phyloP scores from a whole-genome alignment of 495 filamentous ascomycete species.

The Aspergillus campestris region DNA sequence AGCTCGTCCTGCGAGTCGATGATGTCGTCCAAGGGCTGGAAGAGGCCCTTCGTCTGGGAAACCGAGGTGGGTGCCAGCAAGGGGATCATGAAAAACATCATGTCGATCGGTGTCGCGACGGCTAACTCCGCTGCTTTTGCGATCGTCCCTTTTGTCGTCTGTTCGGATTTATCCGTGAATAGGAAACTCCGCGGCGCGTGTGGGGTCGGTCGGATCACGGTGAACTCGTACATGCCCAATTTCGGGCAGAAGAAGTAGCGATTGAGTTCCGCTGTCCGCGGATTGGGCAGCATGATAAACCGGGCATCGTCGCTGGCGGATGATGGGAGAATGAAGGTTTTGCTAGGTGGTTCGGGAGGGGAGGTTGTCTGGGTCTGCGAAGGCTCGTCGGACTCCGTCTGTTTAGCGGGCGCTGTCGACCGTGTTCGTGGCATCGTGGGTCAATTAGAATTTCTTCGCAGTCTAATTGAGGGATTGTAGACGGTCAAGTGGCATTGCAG shows the following conservation, averaged over 20 bases:
- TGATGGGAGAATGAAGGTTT: conserved; percentile 75
- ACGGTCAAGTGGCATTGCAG: too few relatives aligned
- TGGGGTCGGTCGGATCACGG: conserved; percentile 54
- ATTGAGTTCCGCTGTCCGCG: conserved; percentile 52
- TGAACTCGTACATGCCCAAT: conserved; percentile 80
- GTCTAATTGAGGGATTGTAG: background rate
- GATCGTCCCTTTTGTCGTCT: conserved; percentile 19
- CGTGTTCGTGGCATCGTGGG: conserved; percentile 26
- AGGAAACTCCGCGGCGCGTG: conserved; percentile 26
- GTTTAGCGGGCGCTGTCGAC: conserved; percentile 13
- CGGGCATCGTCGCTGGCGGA: conserved; percentile 51
- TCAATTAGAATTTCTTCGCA: background rate
- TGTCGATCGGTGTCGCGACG: conserved; percentile 76
- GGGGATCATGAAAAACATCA: conserved; percentile 76
- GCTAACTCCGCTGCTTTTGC: conserved; percentile 60
- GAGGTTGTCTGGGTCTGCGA: background rate
- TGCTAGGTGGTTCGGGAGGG: conserved; percentile 38
- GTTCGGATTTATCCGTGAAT: conserved; percentile 16
- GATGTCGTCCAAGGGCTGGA: conserved; percentile 73
- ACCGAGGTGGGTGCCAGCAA: conserved; percentile 42
- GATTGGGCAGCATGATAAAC: conserved; percentile 73
- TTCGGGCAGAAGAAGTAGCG: conserved; percentile 78
- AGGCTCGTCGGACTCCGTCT: conserved; percentile 5
- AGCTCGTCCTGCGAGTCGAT: conserved; percentile 56
- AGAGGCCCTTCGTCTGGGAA: conserved; percentile 48